Evolutionary conservation across 2,329 filamentous ascomycete genomes (phyloP), one percentile per base, ranked within the genome.

Genomic region (Fusarium sp.): DNA sequence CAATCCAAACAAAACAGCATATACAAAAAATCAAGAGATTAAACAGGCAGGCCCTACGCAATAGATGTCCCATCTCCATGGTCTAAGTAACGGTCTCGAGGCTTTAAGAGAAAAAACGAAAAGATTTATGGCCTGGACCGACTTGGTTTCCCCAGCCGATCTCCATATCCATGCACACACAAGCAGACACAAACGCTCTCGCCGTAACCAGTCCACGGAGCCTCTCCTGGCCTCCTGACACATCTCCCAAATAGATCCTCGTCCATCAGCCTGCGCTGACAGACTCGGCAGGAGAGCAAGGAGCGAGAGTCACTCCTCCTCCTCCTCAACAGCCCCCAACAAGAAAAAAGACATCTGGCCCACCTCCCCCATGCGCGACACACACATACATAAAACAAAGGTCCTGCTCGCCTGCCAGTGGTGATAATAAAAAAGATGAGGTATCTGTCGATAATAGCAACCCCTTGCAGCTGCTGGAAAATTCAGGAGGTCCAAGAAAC

Each of bases 41-140:
- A 70, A 70, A 71, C 69, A 69, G 65, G 69, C 65, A 72, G 68
- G 68, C 69, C 69, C 70, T 73, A 70, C 67, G 65, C 69, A 71
- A 73, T 69, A 72, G 60, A 70, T 71, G 63, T 70, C 67, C 70
- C 72, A 72, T 74, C 72, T 74, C 71, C 74, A 74, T 75, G 73
- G 69, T 76, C 75, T 74, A 75, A 74, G 61, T 72, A 72, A 71
- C 70, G 67, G 65, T 72, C 69, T 71, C 68, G 66, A 73, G 70
- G 70, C 68, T 70, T 69, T 65, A 68, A 75, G 73, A 75, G 73
- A 78, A 79, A 79, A 78, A 79, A 78, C 70, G 73, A 79, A 76
- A 79, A 78, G 74, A 79, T 80, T 74, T 79, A 80, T 80, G 74
- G 79, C 78, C 77, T 79, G 79, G 75, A 73, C 61, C 69, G 54